These are phyloP conservation scores for Vanderwaltozyma verrucispora DNA, from an alignment of 805 yeast species.

Conservation along the genomic window DNA sequence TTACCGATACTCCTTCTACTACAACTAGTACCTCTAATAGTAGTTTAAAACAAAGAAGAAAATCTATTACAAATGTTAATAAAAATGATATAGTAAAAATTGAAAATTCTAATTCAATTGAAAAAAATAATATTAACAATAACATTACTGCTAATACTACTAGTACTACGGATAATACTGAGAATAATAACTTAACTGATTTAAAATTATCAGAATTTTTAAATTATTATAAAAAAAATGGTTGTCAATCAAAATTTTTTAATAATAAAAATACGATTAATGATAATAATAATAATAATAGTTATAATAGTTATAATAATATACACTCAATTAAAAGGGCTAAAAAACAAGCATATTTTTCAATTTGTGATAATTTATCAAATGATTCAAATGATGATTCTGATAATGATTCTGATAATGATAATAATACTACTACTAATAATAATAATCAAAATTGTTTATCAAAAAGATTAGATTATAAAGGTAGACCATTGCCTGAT, in stretches of 20 bases:
- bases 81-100: background rate
- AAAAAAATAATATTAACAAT: background rate
- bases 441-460: too few relatives aligned
- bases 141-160: background rate
- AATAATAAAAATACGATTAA: background rate
- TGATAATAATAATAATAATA: background rate
- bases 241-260: slow-evolving; percentile 1
- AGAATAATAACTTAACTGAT: slow-evolving; percentile 26
- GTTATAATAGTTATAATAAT: slow-evolving; percentile 3
- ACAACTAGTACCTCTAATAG: too few relatives aligned
- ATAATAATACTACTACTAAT: too few relatives aligned
- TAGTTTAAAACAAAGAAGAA: slow-evolving; percentile 1
- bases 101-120: background rate
- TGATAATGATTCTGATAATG: background rate
- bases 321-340: slow-evolving; percentile 11
- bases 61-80: background rate
- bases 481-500: slow-evolving; percentile 40
- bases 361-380: background rate
- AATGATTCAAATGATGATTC: background rate
- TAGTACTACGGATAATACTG: too few relatives aligned
- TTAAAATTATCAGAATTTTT: slow-evolving; percentile 39
- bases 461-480: slow-evolving; percentile 15
- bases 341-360: background rate
- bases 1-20: too few relatives aligned
- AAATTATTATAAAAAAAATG: slow-evolving; percentile 26